These are phyloP conservation scores for Kwoniella dejecticola DNA, from an alignment of 768 basidiomycete species.

Conservation along the genomic window DNA sequence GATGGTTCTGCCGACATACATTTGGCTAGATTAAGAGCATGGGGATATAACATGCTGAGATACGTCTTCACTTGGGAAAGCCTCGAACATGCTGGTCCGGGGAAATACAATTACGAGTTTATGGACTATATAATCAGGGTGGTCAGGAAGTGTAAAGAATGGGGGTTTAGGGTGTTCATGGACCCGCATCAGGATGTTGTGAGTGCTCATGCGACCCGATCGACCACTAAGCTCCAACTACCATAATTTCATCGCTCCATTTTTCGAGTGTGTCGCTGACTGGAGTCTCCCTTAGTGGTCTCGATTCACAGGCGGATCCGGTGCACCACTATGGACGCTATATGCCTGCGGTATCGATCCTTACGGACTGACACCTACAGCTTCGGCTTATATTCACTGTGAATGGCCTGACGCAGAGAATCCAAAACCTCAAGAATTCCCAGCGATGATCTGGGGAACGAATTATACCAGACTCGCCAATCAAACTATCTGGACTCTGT, in stretches of 20 bases:
- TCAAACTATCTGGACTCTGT: conserved; percentile 90
- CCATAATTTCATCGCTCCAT: neutral
- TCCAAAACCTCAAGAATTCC: conserved; percentile 72
- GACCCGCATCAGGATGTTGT: conserved; percentile 96
- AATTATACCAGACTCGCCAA: conserved; percentile 87
- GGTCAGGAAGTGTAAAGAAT: conserved; percentile 84
- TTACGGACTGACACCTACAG: conserved; percentile 77
- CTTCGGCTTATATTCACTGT: conserved; percentile 80
- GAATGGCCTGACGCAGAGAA: conserved; percentile 72
- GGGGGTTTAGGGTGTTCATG: conserved; percentile 89
- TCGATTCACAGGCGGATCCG: conserved; percentile 93
- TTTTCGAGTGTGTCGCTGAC: neutral
- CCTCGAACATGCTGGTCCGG: conserved; percentile 90
- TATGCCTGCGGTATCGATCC: conserved; percentile 86
- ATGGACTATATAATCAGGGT: conserved; percentile 89
- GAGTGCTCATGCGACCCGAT: conserved; percentile 48
- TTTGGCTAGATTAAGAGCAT: conserved; percentile 75
- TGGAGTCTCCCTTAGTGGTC: conserved; percentile 69
- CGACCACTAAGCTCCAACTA: neutral
- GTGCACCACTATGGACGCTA: conserved; percentile 80
- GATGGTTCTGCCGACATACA: conserved; percentile 64
- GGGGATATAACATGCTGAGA: conserved; percentile 89
- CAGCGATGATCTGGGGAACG: conserved; percentile 96
- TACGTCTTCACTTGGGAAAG: conserved; percentile 90
- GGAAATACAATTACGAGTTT: conserved; percentile 85